A percentile compares a stretch with the other conserved stretches of the same genome.
Conservation (phyloP, 805 yeast genomes). For the Candida tammaniensis region DNA sequence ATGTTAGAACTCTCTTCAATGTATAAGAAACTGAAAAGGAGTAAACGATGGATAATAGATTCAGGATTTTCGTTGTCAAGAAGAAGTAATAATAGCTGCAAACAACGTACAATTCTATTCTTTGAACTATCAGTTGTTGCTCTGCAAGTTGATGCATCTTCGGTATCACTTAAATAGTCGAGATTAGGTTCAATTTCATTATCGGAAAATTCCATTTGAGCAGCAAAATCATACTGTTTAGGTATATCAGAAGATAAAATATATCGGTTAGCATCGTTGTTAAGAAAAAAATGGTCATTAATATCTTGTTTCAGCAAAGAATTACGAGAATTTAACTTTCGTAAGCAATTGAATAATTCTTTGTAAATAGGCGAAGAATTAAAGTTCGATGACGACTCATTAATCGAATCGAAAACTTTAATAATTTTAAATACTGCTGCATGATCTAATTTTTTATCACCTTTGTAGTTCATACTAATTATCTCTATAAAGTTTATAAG, state of each 20-base stretch:
- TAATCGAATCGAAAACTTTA: slow-evolving; percentile 1
- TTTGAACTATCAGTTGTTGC: too few species aligned
- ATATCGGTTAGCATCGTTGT: slow-evolving; percentile 5
- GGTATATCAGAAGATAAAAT: slow-evolving; percentile 7
- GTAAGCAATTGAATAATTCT: slow-evolving; percentile 1
- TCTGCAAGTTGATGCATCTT: slow-evolving; percentile 1
- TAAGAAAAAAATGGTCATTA: slow-evolving; percentile 8
- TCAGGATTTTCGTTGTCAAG: slow-evolving; percentile 26
- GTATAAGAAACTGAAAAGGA: slow-evolving; percentile 22
- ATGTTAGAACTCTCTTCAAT: slow-evolving; percentile 16
- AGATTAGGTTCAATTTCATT: slow-evolving; percentile 8
- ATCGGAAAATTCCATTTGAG: slow-evolving; percentile 30
- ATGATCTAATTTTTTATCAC: too few species aligned
- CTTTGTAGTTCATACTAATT: slow-evolving; percentile 17
- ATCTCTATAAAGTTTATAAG: slow-evolving; percentile 34
- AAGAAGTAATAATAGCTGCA: slow-evolving; percentile 2
- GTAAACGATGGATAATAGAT: slow-evolving; percentile 20
- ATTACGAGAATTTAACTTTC: background rate
- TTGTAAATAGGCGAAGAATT: background rate
- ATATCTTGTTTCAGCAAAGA: too few species aligned
- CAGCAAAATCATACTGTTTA: slow-evolving; percentile 13
- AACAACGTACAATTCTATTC: slow-evolving; percentile 5
- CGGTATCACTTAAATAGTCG: slow-evolving; percentile 15
- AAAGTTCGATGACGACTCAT: too few species aligned
- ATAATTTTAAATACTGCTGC: background rate